Conservation (phyloP, 129 eudicot genomes). For the Centella asiatica region DNA sequence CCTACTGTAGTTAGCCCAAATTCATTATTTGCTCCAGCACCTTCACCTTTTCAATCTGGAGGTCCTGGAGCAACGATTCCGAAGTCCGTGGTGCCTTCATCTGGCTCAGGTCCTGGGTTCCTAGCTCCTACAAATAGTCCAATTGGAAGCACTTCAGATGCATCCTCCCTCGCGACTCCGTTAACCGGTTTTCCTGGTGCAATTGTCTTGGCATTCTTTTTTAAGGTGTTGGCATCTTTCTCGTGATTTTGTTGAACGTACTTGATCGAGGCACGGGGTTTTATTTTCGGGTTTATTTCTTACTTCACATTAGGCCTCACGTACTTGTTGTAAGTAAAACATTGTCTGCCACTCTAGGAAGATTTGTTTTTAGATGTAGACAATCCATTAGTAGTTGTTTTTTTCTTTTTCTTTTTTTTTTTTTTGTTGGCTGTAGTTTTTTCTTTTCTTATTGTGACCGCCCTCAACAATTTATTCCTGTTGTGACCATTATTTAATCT, state of each 20-base stretch:
- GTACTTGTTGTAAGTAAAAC: conserved; percentile 16
- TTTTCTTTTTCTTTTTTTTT: no score
- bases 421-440: not conserved
- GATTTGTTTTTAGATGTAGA: conserved; percentile 14
- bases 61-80: conserved; percentile 48
- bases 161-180: conserved; percentile 32
- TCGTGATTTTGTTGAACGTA: conserved; percentile 15
- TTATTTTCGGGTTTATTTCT: conserved; percentile 1
- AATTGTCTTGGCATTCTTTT: conserved; percentile 26
- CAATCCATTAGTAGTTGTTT: not conserved
- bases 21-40: conserved; percentile 64
- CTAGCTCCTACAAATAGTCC: conserved; percentile 74
- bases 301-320: not conserved
- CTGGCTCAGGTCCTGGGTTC: conserved; percentile 33
- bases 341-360: not conserved
- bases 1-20: conserved; percentile 47
- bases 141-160: conserved; percentile 38
- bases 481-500: not conserved
- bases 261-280: not conserved
- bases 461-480: no score
- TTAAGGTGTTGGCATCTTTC: conserved; percentile 27
- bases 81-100: conserved; percentile 53
- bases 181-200: conserved; percentile 25
- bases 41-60: conserved; percentile 61
- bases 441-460: not conserved